Evolutionary conservation across 768 basidiomycete species (phyloP).

Genomic region (Tricholoma sp.): DNA sequence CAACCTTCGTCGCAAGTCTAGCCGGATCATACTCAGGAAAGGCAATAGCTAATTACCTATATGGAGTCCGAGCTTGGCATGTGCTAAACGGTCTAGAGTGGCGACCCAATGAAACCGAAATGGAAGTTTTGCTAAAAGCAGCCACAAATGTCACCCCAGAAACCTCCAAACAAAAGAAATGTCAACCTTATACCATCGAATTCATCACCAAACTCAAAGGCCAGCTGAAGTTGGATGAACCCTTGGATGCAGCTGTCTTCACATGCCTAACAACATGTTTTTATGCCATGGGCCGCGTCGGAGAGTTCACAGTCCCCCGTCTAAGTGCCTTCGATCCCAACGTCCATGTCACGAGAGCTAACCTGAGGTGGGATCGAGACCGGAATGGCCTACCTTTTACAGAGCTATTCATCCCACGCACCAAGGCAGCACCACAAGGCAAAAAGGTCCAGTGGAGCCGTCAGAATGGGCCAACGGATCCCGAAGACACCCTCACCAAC

Average conservation of each 20-base stretch:
- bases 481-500: conserved; percentile 13
- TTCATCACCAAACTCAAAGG: conserved; percentile 15
- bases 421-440: conserved; percentile 18
- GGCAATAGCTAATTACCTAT: conserved; percentile 36
- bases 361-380: conserved; percentile 6
- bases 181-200: conserved; percentile 22
- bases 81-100: conserved; percentile 32
- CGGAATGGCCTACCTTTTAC: conserved; percentile 8
- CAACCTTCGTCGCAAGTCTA: conserved; percentile 22
- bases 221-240: conserved; percentile 19
- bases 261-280: conserved; percentile 36
- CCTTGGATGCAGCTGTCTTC: conserved; percentile 29
- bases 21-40: too few species aligned
- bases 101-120: conserved; percentile 17
- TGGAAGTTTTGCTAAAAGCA: conserved; percentile 24
- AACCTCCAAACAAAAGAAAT: conserved; percentile 21
- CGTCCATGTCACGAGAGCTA: conserved; percentile 14
- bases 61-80: conserved; percentile 42
- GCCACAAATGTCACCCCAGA: conserved; percentile 24
- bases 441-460: conserved; percentile 28
- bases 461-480: conserved; percentile 23
- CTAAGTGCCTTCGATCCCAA: conserved; percentile 17
- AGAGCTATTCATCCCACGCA: conserved; percentile 16
- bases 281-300: conserved; percentile 24
- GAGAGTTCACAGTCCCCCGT: conserved; percentile 32